These are phyloP conservation scores for Mycena galericulata DNA, from an alignment of 768 basidiomycete genomes.

Conservation along the genomic window DNA sequence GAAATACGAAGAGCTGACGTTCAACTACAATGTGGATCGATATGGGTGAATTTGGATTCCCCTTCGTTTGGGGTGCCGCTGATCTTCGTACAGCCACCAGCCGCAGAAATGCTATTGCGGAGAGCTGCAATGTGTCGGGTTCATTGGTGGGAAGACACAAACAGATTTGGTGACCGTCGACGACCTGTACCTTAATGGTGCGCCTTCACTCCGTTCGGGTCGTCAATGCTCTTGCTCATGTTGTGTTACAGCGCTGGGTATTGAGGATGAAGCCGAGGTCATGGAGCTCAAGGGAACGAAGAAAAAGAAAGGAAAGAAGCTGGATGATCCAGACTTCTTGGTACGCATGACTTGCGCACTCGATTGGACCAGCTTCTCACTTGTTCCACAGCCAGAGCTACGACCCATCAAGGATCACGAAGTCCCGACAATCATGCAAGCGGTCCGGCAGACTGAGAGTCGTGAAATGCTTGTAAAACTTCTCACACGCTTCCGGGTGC, in stretches of 20 bases:
- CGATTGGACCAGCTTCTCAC: not conserved
- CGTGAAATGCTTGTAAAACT: constrained; percentile 86
- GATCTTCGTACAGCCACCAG: constrained; percentile 72
- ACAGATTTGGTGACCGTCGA: constrained; percentile 96
- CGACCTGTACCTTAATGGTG: constrained; percentile 93
- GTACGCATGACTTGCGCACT: constrained; percentile 54
- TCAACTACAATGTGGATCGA: constrained; percentile 99
- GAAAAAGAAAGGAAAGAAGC: constrained; percentile 92
- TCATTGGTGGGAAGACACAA: constrained; percentile 98
- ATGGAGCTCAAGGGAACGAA: constrained; percentile 91
- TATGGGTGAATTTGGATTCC: constrained; percentile 79
- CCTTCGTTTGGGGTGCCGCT: not conserved
- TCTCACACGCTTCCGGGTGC: constrained; percentile 85
- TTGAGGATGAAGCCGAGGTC: constrained; percentile 89
- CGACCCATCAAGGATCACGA: constrained; percentile 83
- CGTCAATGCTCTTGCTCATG: not conserved
- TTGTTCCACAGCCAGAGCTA: constrained; percentile 70
- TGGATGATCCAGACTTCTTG: constrained; percentile 91
- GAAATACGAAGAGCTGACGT: constrained; percentile 91
- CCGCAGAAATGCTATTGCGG: constrained; percentile 96
- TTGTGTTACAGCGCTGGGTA: constrained; percentile 81
- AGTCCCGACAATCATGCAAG: constrained; percentile 91
- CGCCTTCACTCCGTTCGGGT: constrained; percentile 31
- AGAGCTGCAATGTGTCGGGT: constrained; percentile 94
- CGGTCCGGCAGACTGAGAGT: constrained; percentile 88